Percentiles rank a stretch among this genome's conserved stretches.
These are phyloP conservation scores for Xylaria sp. DNA, from an alignment of 2,329 filamentous ascomycete genomes.

Conservation along the genomic window DNA sequence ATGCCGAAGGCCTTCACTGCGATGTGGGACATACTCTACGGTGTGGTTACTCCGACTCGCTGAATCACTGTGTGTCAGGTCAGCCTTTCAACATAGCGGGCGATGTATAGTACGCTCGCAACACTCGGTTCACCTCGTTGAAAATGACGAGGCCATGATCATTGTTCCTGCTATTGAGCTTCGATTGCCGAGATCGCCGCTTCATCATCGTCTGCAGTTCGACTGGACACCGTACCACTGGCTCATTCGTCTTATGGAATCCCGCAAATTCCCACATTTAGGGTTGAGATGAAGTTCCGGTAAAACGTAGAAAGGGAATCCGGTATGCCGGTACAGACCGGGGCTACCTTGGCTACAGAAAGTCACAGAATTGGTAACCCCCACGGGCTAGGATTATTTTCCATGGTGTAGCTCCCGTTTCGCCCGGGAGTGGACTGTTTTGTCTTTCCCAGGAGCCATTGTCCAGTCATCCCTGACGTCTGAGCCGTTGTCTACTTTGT, in stretches of 20 bases:
- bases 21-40: conserved; percentile 22
- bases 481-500: not conserved
- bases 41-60: conserved; percentile 9
- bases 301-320: conserved; percentile 21
- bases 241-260: conserved; percentile 1
- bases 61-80: conserved; percentile 12
- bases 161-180: not conserved
- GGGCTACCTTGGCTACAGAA: not conserved
- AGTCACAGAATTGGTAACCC: conserved; percentile 11
- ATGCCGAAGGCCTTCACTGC: not conserved
- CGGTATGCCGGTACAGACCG: conserved; percentile 21
- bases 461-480: not conserved
- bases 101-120: not conserved
- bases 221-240: conserved; percentile 1
- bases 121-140: conserved; percentile 20
- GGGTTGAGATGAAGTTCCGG: not conserved
- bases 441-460: not conserved
- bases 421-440: conserved; percentile 3
- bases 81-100: not conserved
- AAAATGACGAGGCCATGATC: conserved; percentile 10
- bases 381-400: conserved; percentile 13
- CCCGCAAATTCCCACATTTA: conserved; percentile 1
- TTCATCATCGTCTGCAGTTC: conserved; percentile 3
- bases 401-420: conserved; percentile 10
- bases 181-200: conserved; percentile 11